These are phyloP conservation scores for Ammopiptanthus mongolicus DNA, from an alignment of 306 rosid species.

Conservation along the genomic window DNA sequence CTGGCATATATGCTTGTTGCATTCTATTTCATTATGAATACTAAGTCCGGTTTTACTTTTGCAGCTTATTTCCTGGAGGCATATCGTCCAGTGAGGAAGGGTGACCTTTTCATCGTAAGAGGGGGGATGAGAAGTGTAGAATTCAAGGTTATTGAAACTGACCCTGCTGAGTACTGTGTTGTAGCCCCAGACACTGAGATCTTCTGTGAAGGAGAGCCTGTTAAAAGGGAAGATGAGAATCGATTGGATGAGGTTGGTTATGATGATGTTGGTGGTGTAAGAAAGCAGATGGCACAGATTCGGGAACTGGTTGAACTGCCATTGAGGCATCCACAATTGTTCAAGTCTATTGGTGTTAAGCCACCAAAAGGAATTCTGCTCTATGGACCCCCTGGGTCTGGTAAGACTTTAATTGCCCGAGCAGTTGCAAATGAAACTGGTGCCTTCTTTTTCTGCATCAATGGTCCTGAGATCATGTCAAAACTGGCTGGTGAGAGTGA, in stretches of 20 bases:
- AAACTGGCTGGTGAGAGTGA: slow-evolving; percentile 96
- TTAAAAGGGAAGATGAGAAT: slow-evolving; percentile 91
- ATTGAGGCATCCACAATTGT: slow-evolving; percentile 90
- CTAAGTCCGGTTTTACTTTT: slow-evolving; percentile 12
- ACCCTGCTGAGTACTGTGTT: slow-evolving; percentile 88
- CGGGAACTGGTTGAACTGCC: slow-evolving; percentile 88
- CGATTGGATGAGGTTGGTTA: slow-evolving; percentile 92
- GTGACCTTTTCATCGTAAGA: slow-evolving; percentile 88
- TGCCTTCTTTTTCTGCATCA: slow-evolving; percentile 96
- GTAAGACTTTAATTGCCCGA: slow-evolving; percentile 87
- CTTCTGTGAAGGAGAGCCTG: slow-evolving; percentile 91
- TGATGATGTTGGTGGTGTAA: slow-evolving; percentile 96
- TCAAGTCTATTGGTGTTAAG: slow-evolving; percentile 92
- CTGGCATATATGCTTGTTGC: not conserved
- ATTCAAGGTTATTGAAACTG: slow-evolving; percentile 95
- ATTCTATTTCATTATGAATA: not conserved
- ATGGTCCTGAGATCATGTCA: slow-evolving; percentile 96
- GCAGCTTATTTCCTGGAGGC: slow-evolving; percentile 95
- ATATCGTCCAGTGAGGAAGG: slow-evolving; percentile 92
- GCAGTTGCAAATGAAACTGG: slow-evolving; percentile 99
- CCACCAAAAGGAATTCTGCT: slow-evolving; percentile 93
- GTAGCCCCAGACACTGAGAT: slow-evolving; percentile 98
- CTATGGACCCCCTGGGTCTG: slow-evolving; percentile 96
- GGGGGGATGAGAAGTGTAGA: slow-evolving; percentile 99
- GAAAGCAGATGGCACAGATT: slow-evolving; percentile 98